Conservation (phyloP, 176 grass and related monocot species). For the sorghum (Sorghum bicolor) region Sorghum_bicolor_NCBIv3 NC_012877.2:10524501-10525000, state of each 20-base stretch:
- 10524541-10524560: conserved; percentile 60
- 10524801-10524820: no score
- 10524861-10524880: no score
- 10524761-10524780: background rate
- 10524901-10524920: no score
- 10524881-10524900: no score
- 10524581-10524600: conserved; percentile 34
- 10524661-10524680: background rate
- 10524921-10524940: no score
- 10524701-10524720: background rate
- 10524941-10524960: no score
- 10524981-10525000: no score
- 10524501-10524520: conserved; percentile 52
- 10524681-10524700: background rate
- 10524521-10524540: conserved; percentile 32
- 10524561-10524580: conserved; percentile 38
- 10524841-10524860: no score
- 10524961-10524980: no score
- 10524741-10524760: background rate
- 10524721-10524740: background rate
- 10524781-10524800: no score
- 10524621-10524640: background rate
- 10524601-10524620: conserved; percentile 31
- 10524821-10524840: no score
- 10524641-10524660: background rate